phyloP scores from a whole-genome alignment of 2,329 filamentous ascomycete species.

The Pseudopyricularia cyperi region DNA sequence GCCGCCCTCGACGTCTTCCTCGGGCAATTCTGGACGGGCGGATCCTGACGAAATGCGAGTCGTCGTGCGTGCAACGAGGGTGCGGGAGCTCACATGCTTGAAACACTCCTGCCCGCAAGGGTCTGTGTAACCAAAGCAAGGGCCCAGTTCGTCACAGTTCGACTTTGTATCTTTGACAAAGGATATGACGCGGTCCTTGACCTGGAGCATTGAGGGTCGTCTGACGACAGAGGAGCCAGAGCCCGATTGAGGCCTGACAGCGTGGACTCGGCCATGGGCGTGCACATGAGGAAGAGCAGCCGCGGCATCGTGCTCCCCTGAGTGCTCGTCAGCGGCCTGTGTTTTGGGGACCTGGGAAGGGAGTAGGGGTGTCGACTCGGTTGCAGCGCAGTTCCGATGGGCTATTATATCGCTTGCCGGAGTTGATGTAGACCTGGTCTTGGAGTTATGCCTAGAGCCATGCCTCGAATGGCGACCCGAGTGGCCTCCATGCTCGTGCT shows the following conservation, averaged over 20 bases:
- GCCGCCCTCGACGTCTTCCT: constrained; percentile 13
- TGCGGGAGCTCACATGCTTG: constrained; percentile 36
- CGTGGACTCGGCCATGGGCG: constrained; percentile 7
- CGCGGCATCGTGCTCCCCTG: not conserved
- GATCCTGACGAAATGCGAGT: constrained; percentile 15
- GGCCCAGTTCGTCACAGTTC: constrained; percentile 47
- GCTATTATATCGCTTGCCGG: not conserved
- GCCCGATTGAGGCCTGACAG: constrained; percentile 3
- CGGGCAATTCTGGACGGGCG: constrained; percentile 14
- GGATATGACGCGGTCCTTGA: constrained; percentile 45
- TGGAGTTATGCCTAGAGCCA: not conserved
- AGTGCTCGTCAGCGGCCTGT: not conserved
- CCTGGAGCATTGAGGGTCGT: constrained; percentile 38
- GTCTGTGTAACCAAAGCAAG: constrained; percentile 52
- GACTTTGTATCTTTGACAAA: constrained; percentile 53
- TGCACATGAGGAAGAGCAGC: constrained; percentile 9
- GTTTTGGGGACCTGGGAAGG: constrained; percentile 6
- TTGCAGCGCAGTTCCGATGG: constrained; percentile 7
- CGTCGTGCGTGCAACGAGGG: constrained; percentile 22
- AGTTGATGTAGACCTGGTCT: constrained; percentile 3
- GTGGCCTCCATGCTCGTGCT: constrained; percentile 14
- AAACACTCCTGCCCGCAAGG: constrained; percentile 55
- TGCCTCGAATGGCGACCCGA: constrained; percentile 6
- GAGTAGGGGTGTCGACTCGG: constrained; percentile 4
- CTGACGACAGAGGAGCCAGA: constrained; percentile 16